Evolutionary conservation across 306 rosid species (phyloP), one percentile per base, ranked within the genome.

Genomic region (Trifolium repens): DNA sequence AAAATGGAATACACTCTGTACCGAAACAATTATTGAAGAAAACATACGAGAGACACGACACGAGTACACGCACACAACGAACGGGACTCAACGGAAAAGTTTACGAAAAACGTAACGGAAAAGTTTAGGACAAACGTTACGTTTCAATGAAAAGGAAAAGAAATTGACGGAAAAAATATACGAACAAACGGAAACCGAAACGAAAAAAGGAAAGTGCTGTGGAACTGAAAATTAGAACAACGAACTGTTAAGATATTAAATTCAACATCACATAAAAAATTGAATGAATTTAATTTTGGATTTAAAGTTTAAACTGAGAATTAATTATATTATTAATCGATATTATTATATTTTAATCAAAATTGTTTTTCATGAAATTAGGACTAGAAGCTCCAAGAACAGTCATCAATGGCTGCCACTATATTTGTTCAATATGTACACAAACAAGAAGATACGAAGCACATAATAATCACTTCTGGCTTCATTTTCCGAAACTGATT

Each of bases 341-440:
- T 32, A 32, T 32, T 32, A 32, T 32, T 32, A 32, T 32, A 0
- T 68, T 83, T 74, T 9, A 39, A 58, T 69, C 15, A 80, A 80
- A 77, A 81, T 72, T 46, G 17, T 47, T 63, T 57, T 19, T 5
- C 19, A 42, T 43, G 50, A 79, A 82, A 77, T 81, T 52, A 63
- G 59, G 88, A 75, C 80, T 84, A 70, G 69, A 73, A 79, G 84
- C 87, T 76, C 70, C 61, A 76, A 26, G 72, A 70, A 60, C 58
- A 55, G 80, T 84, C 93, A 77, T 85, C 57, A 79, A 84, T 58
- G 82, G 87, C 88, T 62, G 80, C 80, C 83, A 70, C 60, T 50
- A 39, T 39, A 39, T 39, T 39, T 39, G 42, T 74, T 77, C 52
- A 54, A 67, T 84, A 62, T 74, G 71, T 79, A 67, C 79, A 81